A percentile compares a stretch with the other conserved stretches of the same genome.
These are phyloP conservation scores for Scenedesmus sp. DNA, from an alignment of 163 green algal genomes.

Conservation along the genomic window DNA sequence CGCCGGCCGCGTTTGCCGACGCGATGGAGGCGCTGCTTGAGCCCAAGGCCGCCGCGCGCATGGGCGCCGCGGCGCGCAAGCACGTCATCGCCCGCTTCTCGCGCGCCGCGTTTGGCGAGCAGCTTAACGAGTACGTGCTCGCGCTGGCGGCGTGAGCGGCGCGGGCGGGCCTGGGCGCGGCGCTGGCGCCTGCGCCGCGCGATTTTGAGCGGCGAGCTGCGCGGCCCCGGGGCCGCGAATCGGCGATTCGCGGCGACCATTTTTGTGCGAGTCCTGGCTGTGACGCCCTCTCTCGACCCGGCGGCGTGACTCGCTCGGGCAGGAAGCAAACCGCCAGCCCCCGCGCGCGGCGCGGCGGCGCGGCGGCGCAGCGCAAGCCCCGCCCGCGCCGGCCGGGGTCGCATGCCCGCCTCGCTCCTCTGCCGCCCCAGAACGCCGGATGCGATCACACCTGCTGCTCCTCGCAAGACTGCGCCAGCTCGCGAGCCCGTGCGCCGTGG, in stretches of 20 bases:
- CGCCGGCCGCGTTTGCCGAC: constrained; percentile 60
- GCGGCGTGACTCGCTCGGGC: no score
- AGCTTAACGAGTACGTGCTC: constrained; percentile 64
- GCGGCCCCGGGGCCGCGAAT: background rate
- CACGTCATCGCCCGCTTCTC: constrained; percentile 74
- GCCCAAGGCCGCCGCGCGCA: constrained; percentile 15
- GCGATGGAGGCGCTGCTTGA: constrained; percentile 67
- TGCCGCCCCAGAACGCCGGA: background rate
- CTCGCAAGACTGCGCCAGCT: no score
- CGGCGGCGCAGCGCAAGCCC: no score
- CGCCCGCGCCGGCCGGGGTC: no score
- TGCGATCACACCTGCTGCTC: background rate
- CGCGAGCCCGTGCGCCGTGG: no score
- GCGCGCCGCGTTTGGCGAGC: constrained; percentile 71
- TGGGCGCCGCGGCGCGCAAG: constrained; percentile 63
- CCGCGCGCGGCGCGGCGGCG: no score
- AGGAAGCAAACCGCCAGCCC: no score
- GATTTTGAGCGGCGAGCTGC: background rate
- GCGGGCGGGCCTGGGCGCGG: background rate
- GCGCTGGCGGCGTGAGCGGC: constrained; percentile 16
- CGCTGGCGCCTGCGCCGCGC: background rate
- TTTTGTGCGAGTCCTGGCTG: background rate
- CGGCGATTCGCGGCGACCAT: background rate
- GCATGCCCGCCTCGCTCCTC: background rate
- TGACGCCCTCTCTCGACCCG: background rate